Evolutionary conservation across 2,329 filamentous ascomycete genomes (phyloP), one percentile per base, ranked within the genome.

Genomic region (Pseudopyricularia javanii): DNA sequence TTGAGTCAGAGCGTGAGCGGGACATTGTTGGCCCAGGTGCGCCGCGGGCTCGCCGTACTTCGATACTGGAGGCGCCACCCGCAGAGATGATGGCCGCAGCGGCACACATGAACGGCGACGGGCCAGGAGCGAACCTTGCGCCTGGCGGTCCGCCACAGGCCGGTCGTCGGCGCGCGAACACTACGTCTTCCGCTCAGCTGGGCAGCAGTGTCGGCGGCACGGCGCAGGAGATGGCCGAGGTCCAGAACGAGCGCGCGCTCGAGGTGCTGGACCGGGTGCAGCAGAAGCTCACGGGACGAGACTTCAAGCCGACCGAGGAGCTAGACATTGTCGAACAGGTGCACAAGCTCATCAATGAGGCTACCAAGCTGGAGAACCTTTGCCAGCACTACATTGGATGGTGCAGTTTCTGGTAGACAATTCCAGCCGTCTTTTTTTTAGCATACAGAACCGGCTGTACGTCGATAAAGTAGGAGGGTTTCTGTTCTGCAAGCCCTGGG

Each of bases 351-450:
- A 86, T 99, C 61, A 85, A 86, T 56, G 91, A 98, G 73, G 93
- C 93, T 22, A 98, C 93, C 7, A 96, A 93, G 64, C 75, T 97
- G 61, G 93, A 97, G 77, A 97, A 97, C 67, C 74, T 98, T 56
- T 98, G 93, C 66, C 93, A 97, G 74, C 93, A 97, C 73, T 98
- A 96, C 67, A 95, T 97, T 61, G 93, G 93, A 58, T 97, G 91
- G 91, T 97, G 91, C 71, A 94, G 88, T 70, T 97, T 96, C 77
- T 97, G 91, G 91, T 97, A 70, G 64, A 37, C 11, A 37, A 22
- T 7, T 9, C 26, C 24, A 24, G 20, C 40, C 5, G 20, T 26
- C 15, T 20, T 12, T 45, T 22, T 12, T 35, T 5, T 14, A 14
- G 20, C 37, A 20, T 24, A 45, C 40, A 20, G 22, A 24, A 15